phyloP scores from a whole-genome alignment of 805 yeast species.

The Lachancea dasiensis region DNA sequence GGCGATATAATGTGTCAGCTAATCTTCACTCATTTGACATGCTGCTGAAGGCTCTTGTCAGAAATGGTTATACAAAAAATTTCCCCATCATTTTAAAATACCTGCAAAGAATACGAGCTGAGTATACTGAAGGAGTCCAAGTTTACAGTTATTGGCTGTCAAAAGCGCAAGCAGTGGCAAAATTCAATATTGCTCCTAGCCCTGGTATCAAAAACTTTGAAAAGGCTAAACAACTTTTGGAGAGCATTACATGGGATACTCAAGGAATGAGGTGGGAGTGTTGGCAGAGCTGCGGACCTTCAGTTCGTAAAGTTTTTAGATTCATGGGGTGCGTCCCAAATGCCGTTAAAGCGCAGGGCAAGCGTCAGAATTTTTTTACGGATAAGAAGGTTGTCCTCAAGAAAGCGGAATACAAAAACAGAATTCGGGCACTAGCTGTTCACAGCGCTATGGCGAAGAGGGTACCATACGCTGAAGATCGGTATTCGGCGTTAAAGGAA shows the following conservation, averaged over 20 bases:
- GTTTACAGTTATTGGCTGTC: conserved; percentile 22
- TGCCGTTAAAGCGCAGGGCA: conserved; percentile 6
- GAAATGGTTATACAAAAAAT: conserved; percentile 30
- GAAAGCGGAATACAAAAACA: conserved; percentile 1
- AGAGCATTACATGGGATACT: conserved; percentile 8
- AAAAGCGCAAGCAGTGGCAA: conserved; percentile 23
- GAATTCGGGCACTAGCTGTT: conserved; percentile 14
- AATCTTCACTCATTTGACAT: conserved; percentile 30
- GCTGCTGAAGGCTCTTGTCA: conserved; percentile 33
- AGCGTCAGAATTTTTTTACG: conserved; percentile 2
- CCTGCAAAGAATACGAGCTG: conserved; percentile 20
- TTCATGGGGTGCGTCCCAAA: conserved; percentile 22
- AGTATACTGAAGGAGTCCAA: conserved; percentile 14
- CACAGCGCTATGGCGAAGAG: conserved; percentile 28
- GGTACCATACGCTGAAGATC: conserved; percentile 30
- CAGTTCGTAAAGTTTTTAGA: conserved; percentile 15
- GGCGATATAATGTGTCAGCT: conserved; percentile 27
- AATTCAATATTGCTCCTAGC: conserved; percentile 15
- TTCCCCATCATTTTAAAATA: conserved; percentile 22
- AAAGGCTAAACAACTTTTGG: conserved; percentile 7
- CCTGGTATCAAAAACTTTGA: conserved; percentile 7
- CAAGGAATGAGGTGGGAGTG: conserved; percentile 13
- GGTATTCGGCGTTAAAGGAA: conserved; percentile 26
- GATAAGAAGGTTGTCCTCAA: background rate
- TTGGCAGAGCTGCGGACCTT: conserved; percentile 14